Evolutionary conservation across 345 rosid species (phyloP), one percentile per base, ranked within the genome.

Genomic region (Limnanthes douglasii): DNA sequence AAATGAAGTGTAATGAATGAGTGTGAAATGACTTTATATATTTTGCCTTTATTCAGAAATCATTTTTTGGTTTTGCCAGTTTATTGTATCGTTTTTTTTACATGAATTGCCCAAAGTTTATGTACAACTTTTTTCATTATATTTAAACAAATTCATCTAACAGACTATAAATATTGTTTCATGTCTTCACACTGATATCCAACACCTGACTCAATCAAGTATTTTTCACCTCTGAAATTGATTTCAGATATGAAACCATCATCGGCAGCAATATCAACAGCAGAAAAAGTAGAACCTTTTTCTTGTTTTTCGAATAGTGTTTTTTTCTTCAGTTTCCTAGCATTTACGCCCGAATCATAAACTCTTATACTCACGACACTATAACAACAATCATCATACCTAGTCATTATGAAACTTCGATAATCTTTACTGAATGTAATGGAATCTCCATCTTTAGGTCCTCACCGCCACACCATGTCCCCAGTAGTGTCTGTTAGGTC

Each of bases 171-270:
- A 37, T 60, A 90, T 61, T 90, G 96, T 50, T 84, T 90, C 94
- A 90, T 84, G 58, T 71, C 77, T 72, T 90, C 77, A 57, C 93
- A 90, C 64, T 82, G 62, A 38, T 84, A 95, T 16, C 93, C 93
- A 12, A 92, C 88, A 11, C 84, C 94, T 10, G 16, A 50, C 34
- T 90, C 80, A 45, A 84, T 51, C 70, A 80, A 57, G 60, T 84
- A 84, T 62, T 60, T 84, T 0, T 80, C 79, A 9, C 3, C 52
- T 7, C 61, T 65, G 59, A 90, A 84, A 1, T 72, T 69, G 1
- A 60, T 65, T 43, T 90, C 92, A 0, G 90, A 83, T 41, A 74
- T 82, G 52, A 90, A 88, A 2, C 78, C 34, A 54, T 77, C 96
- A 40, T 77, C 84, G 41, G 74, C 96, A 1, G 45, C 23, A 36